Percentiles rank a stretch among this genome's conserved stretches.
phyloP scores from a whole-genome alignment of 345 rosid genomes.

The Pugionium cornutum region DNA sequence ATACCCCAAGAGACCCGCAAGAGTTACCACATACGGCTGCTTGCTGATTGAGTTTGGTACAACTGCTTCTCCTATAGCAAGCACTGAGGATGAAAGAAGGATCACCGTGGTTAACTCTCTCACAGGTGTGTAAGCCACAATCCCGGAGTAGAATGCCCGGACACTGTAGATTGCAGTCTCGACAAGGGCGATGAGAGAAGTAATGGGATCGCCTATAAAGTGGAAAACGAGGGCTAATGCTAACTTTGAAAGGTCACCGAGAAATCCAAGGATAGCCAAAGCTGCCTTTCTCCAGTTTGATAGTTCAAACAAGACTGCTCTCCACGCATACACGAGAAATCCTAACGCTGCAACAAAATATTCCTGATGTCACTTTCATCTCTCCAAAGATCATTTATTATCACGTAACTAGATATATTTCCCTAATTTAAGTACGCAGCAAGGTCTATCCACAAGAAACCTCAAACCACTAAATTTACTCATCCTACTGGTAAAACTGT shows the following conservation, averaged over 20 bases:
- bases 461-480: not conserved
- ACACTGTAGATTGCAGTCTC: slow-evolving; percentile 60
- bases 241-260: slow-evolving; percentile 64
- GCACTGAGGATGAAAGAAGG: slow-evolving; percentile 65
- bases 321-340: slow-evolving; percentile 80
- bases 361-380: not conserved
- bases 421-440: not conserved
- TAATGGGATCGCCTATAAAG: slow-evolving; percentile 77
- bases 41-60: slow-evolving; percentile 57
- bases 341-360: slow-evolving; percentile 58
- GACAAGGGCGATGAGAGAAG: slow-evolving; percentile 51
- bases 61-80: slow-evolving; percentile 82
- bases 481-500: not conserved
- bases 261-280: slow-evolving; percentile 46
- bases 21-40: slow-evolving; percentile 64
- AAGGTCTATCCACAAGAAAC: not conserved
- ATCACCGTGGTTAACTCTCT: slow-evolving; percentile 62
- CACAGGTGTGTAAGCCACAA: slow-evolving; percentile 69
- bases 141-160: slow-evolving; percentile 69
- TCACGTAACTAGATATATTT: not conserved
- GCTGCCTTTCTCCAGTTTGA: slow-evolving; percentile 66
- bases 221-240: slow-evolving; percentile 66
- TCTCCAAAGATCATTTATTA: not conserved
- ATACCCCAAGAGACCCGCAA: slow-evolving; percentile 71
- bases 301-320: slow-evolving; percentile 77